Evolutionary conservation across 257 asterid genomes (phyloP).

Genomic region (Nicotiana tabacum): DNA sequence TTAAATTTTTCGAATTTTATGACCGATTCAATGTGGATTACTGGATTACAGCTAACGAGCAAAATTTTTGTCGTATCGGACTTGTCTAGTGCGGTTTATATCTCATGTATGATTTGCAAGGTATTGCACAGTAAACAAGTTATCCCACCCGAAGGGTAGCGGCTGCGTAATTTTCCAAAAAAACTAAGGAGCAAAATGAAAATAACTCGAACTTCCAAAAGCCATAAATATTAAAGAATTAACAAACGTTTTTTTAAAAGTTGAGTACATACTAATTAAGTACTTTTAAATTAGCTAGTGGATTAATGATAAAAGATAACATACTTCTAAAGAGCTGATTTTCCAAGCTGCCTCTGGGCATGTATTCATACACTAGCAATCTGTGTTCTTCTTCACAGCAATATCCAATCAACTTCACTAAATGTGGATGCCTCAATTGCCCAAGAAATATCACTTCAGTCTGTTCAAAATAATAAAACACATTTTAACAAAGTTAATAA

Average conservation of each 20-base stretch:
- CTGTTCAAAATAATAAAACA: slow-evolving; percentile 27
- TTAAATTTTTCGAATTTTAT: not conserved
- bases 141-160: too few species aligned
- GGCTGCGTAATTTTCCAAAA: too few species aligned
- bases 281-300: not conserved
- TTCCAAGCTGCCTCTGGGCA: slow-evolving; percentile 96
- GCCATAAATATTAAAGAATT: not conserved
- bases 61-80: too few species aligned
- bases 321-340: slow-evolving; percentile 86
- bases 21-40: not conserved
- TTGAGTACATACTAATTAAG: not conserved
- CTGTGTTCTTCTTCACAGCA: slow-evolving; percentile 96
- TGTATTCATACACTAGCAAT: slow-evolving; percentile 80
- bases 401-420: slow-evolving; percentile 91
- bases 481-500: not conserved
- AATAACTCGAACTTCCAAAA: not conserved
- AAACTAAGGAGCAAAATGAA: too few species aligned
- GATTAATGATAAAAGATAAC: slow-evolving; percentile 14
- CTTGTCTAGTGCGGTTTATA: too few species aligned
- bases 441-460: slow-evolving; percentile 85
- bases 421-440: slow-evolving; percentile 73
- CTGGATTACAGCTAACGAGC: not conserved
- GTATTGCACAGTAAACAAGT: too few species aligned
- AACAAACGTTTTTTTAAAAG: not conserved
- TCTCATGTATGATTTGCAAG: too few species aligned